Percentiles rank a stretch among this genome's conserved stretches.
Conservation (phyloP, 805 yeast genomes). For the Pichia membranifaciens region DNA sequence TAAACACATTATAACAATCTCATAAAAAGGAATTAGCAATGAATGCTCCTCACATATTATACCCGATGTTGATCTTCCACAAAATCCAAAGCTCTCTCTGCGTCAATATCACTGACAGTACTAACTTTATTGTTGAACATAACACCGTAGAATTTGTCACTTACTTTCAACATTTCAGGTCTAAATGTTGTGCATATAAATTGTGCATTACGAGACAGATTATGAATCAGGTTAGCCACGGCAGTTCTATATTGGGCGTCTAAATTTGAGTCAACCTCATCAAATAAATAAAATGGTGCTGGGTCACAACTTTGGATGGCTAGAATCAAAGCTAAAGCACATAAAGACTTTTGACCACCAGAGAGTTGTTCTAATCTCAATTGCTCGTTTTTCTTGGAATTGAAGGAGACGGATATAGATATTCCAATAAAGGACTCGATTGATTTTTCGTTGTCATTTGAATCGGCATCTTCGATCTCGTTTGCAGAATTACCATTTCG, state of each 20-base stretch:
- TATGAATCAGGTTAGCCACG: slow-evolving; percentile 70
- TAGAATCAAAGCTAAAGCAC: slow-evolving; percentile 88
- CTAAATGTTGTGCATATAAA: slow-evolving; percentile 95
- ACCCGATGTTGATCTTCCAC: slow-evolving; percentile 56
- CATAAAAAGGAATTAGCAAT: too few relatives aligned
- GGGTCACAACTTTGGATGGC: slow-evolving; percentile 96
- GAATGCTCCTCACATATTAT: too few relatives aligned
- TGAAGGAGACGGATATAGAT: slow-evolving; percentile 82
- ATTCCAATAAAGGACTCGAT: slow-evolving; percentile 72
- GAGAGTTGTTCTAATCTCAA: slow-evolving; percentile 84
- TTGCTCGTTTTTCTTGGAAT: slow-evolving; percentile 79
- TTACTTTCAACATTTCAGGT: slow-evolving; percentile 84
- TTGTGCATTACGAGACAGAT: slow-evolving; percentile 67
- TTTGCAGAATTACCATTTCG: slow-evolving; percentile 1
- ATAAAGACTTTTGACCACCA: slow-evolving; percentile 96
- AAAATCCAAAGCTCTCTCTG: slow-evolving; percentile 73
- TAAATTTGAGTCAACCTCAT: slow-evolving; percentile 93
- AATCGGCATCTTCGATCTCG: slow-evolving; percentile 18
- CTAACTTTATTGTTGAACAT: slow-evolving; percentile 78
- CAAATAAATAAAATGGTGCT: slow-evolving; percentile 93
- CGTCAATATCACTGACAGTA: slow-evolving; percentile 61
- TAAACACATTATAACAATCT: too few relatives aligned
- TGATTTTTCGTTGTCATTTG: slow-evolving; percentile 13
- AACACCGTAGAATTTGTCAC: slow-evolving; percentile 85
- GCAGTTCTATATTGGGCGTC: slow-evolving; percentile 88